These are phyloP conservation scores for Lactarius evosmus DNA, from an alignment of 768 basidiomycete genomes.

Conservation along the genomic window DNA sequence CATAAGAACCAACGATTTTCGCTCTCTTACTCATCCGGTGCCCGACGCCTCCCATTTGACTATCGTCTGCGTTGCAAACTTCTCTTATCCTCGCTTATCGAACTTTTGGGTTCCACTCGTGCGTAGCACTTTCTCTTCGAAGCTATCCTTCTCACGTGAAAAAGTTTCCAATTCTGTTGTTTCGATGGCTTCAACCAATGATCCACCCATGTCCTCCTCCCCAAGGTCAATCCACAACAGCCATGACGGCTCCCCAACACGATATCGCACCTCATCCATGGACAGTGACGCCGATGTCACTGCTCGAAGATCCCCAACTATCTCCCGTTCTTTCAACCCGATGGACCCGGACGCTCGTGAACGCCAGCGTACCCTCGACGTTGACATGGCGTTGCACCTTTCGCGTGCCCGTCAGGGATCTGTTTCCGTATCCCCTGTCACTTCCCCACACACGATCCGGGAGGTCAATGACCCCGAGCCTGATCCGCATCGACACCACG, in stretches of 20 bases:
- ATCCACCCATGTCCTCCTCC: conserved; percentile 16
- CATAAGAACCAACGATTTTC: background rate
- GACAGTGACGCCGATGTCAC: conserved; percentile 39
- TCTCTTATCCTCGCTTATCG: background rate
- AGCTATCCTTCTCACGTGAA: background rate
- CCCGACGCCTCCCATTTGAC: background rate
- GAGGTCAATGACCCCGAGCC: conserved; percentile 34
- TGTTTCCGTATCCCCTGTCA: conserved; percentile 33
- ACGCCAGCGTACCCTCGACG: conserved; percentile 90
- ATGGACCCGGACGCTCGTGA: conserved; percentile 76
- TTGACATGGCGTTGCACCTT: conserved; percentile 84
- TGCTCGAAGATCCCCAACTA: conserved; percentile 58
- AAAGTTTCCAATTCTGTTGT: background rate
- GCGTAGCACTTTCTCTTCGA: background rate
- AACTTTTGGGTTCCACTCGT: background rate
- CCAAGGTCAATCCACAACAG: conserved; percentile 8
- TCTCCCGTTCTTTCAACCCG: conserved; percentile 59
- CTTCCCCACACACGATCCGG: conserved; percentile 37
- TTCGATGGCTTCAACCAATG: conserved; percentile 14
- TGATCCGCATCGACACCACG: conserved; percentile 31
- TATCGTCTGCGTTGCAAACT: background rate
- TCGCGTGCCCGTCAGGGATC: conserved; percentile 70
- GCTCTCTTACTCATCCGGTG: background rate
- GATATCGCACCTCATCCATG: conserved; percentile 16
- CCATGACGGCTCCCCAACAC: conserved; percentile 16